Conservation (phyloP, 2,329 filamentous ascomycete species). For the Sordariomycetes sp. region DNA sequence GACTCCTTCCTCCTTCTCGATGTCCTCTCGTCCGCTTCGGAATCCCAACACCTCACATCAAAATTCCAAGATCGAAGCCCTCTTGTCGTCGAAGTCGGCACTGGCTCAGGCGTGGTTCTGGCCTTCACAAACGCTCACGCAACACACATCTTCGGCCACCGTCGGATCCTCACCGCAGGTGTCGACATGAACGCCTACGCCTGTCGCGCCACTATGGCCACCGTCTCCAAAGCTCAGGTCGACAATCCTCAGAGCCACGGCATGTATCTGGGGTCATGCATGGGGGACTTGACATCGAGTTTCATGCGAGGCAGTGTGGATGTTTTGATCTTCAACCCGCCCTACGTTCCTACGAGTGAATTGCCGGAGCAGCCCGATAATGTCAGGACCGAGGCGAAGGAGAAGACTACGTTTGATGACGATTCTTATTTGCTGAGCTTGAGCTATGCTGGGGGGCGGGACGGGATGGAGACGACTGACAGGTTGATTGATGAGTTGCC, state of each 20-base stretch:
- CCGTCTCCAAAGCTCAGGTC: slow-evolving; percentile 41
- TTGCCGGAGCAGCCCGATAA: slow-evolving; percentile 46
- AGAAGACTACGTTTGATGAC: slow-evolving; percentile 53
- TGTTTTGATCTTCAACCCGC: slow-evolving; percentile 90
- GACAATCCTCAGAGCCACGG: slow-evolving; percentile 28
- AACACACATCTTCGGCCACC: slow-evolving; percentile 59
- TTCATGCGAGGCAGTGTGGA: slow-evolving; percentile 56
- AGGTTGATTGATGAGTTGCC: slow-evolving; percentile 65
- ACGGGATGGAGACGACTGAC: slow-evolving; percentile 93
- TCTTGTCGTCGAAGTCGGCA: slow-evolving; percentile 76
- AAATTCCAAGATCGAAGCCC: slow-evolving; percentile 50
- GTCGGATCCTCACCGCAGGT: slow-evolving; percentile 61
- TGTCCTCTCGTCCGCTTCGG: slow-evolving; percentile 65
- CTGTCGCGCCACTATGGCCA: slow-evolving; percentile 64
- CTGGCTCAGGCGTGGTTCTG: slow-evolving; percentile 89
- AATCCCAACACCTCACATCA: slow-evolving; percentile 57
- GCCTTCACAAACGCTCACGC: slow-evolving; percentile 78
- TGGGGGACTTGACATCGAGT: slow-evolving; percentile 59
- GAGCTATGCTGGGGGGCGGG: slow-evolving; percentile 78
- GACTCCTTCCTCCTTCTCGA: slow-evolving; percentile 93
- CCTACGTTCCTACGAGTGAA: slow-evolving; percentile 82
- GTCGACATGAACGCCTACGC: slow-evolving; percentile 82
- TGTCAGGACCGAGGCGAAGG: slow-evolving; percentile 13
- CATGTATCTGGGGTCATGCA: slow-evolving; percentile 55
- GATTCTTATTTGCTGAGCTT: slow-evolving; percentile 78